Percentiles rank a stretch among this genome's conserved stretches.
Conservation (phyloP, 1,284 basidiomycete species). For the Mrakiaceae sp. region DNA sequence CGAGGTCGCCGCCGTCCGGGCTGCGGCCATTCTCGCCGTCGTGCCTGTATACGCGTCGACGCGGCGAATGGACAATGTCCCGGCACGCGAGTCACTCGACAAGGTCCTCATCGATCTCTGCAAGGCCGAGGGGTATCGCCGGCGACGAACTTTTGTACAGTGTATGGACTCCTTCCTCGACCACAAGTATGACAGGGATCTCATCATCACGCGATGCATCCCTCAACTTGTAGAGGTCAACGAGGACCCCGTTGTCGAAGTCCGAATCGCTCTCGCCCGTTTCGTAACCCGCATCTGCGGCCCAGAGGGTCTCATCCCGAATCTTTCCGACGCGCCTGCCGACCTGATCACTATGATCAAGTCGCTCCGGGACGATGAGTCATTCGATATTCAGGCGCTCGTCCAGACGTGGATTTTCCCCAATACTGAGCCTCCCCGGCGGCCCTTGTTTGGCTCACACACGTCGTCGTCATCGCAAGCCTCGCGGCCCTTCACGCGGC, state of each 20-base stretch:
- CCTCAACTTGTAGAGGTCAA: conserved; percentile 48
- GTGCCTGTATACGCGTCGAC: conserved; percentile 46
- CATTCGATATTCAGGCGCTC: conserved; percentile 9
- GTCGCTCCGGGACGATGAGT: conserved; percentile 8
- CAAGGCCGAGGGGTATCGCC: conserved; percentile 47
- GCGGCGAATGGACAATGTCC: conserved; percentile 33
- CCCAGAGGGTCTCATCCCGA: conserved; percentile 6
- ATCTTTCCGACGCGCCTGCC: neutral
- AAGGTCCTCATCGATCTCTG: conserved; percentile 48
- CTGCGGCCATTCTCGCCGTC: conserved; percentile 57
- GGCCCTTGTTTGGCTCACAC: neutral
- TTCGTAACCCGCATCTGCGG: conserved; percentile 8
- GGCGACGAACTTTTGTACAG: conserved; percentile 65
- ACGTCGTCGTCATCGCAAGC: neutral
- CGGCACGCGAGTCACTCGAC: conserved; percentile 33
- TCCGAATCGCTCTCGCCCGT: conserved; percentile 66
- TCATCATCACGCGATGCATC: conserved; percentile 51
- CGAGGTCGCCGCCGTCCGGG: conserved; percentile 68
- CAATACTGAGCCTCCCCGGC: neutral
- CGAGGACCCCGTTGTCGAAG: conserved; percentile 65
- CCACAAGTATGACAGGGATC: conserved; percentile 33
- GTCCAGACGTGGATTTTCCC: conserved; percentile 6
- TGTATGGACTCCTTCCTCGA: conserved; percentile 56
- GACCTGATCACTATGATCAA: conserved; percentile 6
- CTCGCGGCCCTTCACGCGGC: neutral